Evolutionary conservation across 176 grass and related monocot genomes (phyloP).

Genomic region (Raddia distichophylla): DNA sequence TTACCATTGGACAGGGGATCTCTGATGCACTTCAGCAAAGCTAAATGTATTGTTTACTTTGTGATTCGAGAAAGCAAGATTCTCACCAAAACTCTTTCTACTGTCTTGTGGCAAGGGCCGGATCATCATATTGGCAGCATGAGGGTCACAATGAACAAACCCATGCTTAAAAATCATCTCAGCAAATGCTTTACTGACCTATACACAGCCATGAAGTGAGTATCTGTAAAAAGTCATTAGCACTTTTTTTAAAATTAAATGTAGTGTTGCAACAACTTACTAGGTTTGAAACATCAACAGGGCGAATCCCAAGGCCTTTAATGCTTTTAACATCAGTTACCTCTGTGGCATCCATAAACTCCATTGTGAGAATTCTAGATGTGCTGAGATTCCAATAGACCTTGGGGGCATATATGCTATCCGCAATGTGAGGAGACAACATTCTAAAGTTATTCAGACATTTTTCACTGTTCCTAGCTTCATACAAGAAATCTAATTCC

Average conservation of each 20-base stretch:
- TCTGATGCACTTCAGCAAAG: conserved; percentile 22
- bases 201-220: conserved; percentile 45
- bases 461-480: conserved; percentile 85
- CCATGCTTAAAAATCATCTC: conserved; percentile 99
- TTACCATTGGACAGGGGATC: neutral
- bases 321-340: conserved; percentile 90
- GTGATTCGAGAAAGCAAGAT: conserved; percentile 16
- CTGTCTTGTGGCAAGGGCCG: conserved; percentile 64
- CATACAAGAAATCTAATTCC: conserved; percentile 91
- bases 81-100: conserved; percentile 63
- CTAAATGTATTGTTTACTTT: neutral
- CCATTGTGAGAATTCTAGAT: conserved; percentile 87
- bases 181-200: conserved; percentile 85
- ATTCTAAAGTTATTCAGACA: conserved; percentile 87
- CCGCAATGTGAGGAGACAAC: conserved; percentile 75
- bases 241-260: neutral
- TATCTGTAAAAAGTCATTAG: conserved; percentile 4
- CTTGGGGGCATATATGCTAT: conserved; percentile 82
- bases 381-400: conserved; percentile 89
- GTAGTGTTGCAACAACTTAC: conserved; percentile 55
- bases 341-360: conserved; percentile 92
- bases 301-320: conserved; percentile 63
- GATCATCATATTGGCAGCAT: conserved; percentile 99
- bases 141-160: conserved; percentile 97
- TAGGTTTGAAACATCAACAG: conserved; percentile 88